Evolutionary conservation across 2,329 filamentous ascomycete species (phyloP), one percentile per base, ranked within the genome.

Genomic region (Exophiala mesophila): DNA sequence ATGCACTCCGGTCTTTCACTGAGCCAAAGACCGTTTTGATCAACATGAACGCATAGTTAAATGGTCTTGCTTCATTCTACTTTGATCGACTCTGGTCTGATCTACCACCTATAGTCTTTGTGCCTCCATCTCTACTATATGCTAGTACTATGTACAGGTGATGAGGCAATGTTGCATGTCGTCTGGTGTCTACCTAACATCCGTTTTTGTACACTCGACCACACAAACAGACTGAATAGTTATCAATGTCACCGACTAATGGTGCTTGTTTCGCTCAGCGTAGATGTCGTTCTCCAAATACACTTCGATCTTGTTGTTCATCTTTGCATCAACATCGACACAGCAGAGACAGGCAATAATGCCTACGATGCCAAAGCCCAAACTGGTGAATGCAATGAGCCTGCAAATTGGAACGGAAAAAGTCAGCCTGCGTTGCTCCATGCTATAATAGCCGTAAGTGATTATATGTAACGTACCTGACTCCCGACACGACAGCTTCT

Each of bases 281-380:
- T 30, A 18, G 3, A 34, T 20, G 5, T 26, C 36, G 21, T 48
- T 48, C 35, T 48, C 45, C 9, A 48, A 20, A 16, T 40, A 45
- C 5, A 49, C 38, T 30, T 49, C 45, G 24, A 64, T 63, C 54
- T 63, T 61, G 45, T 59, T 57, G 9, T 52, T 61, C 59, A 63
- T 62, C 47, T 61, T 62, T 6, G 49, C 41, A 21, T 59, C 58
- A n/a, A 62, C 53, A 36, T 63, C 56, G 29, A 59, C 56, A 44
- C 56, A 62, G 39, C 49, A 59, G 1, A 59, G 37, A 40, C 56
- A 59, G 10, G 58, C 57, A 6, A 53, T 46, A 29, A 63, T 52
- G 21, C 59, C 59, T 3, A 63, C 39, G 18, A 59, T 56, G 4
- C 59, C 59, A 37, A 63, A 62, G 2, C 56, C 57, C 42, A 63